These are phyloP conservation scores for Yamadazyma blattariae DNA, from an alignment of 1,139 yeast species.

Conservation along the genomic window DNA sequence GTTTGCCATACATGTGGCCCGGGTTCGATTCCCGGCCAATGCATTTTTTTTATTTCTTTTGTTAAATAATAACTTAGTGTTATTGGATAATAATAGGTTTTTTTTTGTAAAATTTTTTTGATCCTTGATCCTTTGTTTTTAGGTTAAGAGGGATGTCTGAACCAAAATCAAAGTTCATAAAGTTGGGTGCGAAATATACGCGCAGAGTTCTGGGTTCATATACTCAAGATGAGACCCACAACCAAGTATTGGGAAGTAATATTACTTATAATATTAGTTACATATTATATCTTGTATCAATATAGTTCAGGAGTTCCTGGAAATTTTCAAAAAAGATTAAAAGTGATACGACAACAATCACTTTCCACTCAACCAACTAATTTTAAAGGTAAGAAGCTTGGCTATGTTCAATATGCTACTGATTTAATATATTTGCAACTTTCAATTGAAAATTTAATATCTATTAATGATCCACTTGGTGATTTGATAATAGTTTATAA, in stretches of 20 bases:
- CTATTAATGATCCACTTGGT: constrained; percentile 20
- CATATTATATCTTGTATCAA: constrained; percentile 4
- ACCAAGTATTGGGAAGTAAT: constrained; percentile 7
- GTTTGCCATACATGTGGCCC: constrained; percentile 16
- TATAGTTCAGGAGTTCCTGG: background rate
- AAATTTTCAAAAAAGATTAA: constrained; percentile 3
- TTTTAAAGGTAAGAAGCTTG: constrained; percentile 5
- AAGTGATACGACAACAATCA: constrained; percentile 3
- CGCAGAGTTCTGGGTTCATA: too few species aligned
- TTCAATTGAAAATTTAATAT: constrained; percentile 30
- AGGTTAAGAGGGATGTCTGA: too few species aligned
- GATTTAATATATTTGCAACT: constrained; percentile 28
- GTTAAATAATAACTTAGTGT: too few species aligned
- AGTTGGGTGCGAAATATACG: too few species aligned
- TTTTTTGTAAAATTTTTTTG: too few species aligned
- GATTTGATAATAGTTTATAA: constrained; percentile 28
- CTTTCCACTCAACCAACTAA: background rate
- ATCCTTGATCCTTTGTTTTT: too few species aligned
- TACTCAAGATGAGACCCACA: too few species aligned
- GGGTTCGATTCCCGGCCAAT: constrained; percentile 16
- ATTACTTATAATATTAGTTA: constrained; percentile 1
- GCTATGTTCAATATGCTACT: constrained; percentile 39
- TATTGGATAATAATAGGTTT: too few species aligned
- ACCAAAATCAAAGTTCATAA: too few species aligned
- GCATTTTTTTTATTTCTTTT: constrained; percentile 10